These are phyloP conservation scores for Obelidium mucronatum DNA, from an alignment of 192 early-diverging fungal species.

Conservation along the genomic window DNA sequence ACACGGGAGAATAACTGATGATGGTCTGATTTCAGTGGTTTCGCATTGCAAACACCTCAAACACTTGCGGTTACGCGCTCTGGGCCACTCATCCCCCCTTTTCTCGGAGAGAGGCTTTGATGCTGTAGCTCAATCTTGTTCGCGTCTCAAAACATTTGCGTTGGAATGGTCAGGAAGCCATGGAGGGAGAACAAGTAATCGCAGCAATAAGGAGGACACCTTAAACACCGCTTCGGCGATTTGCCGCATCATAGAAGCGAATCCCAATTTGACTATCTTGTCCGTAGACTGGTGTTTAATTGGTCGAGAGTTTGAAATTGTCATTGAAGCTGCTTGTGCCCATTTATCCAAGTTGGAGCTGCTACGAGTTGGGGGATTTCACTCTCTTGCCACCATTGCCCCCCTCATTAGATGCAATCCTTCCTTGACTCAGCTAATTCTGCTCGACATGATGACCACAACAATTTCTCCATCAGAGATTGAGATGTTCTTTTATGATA, in stretches of 20 bases:
- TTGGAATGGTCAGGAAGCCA: conserved; percentile 22
- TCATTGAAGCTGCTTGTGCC: conserved; percentile 2
- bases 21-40: conserved; percentile 23
- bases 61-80: conserved; percentile 20
- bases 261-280: conserved; percentile 14
- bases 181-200: background rate
- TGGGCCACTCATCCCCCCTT: background rate
- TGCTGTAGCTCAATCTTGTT: conserved; percentile 2
- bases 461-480: background rate
- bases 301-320: background rate
- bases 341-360: conserved; percentile 3
- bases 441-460: conserved; percentile 28
- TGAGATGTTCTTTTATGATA: background rate
- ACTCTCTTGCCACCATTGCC: background rate
- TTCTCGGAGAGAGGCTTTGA: conserved; percentile 30
- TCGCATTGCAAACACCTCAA: conserved; percentile 23
- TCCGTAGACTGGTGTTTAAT: conserved; percentile 31
- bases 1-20: conserved; percentile 11
- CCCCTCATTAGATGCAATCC: conserved; percentile 18
- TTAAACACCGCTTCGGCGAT: background rate
- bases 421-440: background rate
- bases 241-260: conserved; percentile 10
- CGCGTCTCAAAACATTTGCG: conserved; percentile 22
- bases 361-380: conserved; percentile 24
- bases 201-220: background rate